Base-by-base conservation (phyloP, 2,329 filamentous ascomycete genomes). In the Fusarium citri region DNA sequence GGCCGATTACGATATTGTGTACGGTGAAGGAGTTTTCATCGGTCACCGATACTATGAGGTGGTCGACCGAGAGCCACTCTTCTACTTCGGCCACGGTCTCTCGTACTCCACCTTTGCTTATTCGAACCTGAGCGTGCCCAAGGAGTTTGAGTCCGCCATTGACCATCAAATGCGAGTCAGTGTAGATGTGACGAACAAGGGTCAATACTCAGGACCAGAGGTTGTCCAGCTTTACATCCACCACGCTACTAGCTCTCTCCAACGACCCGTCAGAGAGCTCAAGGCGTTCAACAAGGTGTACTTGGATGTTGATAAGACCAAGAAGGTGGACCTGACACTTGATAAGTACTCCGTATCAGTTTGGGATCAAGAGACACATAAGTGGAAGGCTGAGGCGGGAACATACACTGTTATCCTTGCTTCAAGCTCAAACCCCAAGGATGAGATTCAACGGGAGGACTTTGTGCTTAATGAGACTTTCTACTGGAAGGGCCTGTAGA, bases 11-110 rank as follows among this genome's bases (percentile, higher is more conserved):
- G 83, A 88, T 49, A 88, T 89, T 1, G 79, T 91, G 0, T 94
- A 93, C 71, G 90, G 90, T 20, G 91, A 94, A 77, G 91, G 91
- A 54, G 83, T 94, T 37, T 93, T 91, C 74, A 84, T 94, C 16
- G 91, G 91, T 0, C 93, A 94, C 78, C 83, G 90, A 20, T 92
- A 87, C 79, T 93, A 92, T 74, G 91, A 93, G 41, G 55, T 67
- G 69, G 45, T 71, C 26, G 57, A 72, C 11, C 50, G 82, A 85
- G 50, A 72, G 2, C 85, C 88, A 0, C 82, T 89, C 0, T 92
- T 92, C 78, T 84, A 88, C 43, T 93, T 93, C 72, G 91, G 91
- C 1, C 89, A 92, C 74, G 91, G 91, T 3, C 83, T 93, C 3
- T 91, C 89, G 0, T 93, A 93, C 77, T 91, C 91, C 0, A 86